phyloP scores from a whole-genome alignment of 805 yeast species.

The Millerago galiae region DNA sequence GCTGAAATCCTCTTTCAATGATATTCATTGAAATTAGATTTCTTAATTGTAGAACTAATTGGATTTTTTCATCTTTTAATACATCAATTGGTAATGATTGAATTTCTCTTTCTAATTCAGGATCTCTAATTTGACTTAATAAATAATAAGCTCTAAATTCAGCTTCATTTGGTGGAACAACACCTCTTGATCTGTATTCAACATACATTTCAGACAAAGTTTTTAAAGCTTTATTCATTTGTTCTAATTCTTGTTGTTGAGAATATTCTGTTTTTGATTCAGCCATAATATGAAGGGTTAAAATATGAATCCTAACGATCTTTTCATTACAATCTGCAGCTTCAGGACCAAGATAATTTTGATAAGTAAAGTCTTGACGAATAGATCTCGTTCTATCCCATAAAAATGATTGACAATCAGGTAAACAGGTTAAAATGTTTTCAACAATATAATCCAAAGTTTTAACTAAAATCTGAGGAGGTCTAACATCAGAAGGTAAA shows the following conservation, averaged over 20 bases:
- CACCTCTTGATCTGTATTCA: conserved; percentile 67
- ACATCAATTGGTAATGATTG: conserved; percentile 60
- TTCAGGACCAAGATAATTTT: conserved; percentile 88
- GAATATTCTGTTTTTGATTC: conserved; percentile 67
- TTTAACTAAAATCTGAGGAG: conserved; percentile 65
- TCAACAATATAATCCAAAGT: conserved; percentile 71
- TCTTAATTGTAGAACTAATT: conserved; percentile 66
- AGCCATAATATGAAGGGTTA: conserved; percentile 82
- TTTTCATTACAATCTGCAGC: conserved; percentile 89
- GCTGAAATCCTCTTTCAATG: conserved; percentile 45
- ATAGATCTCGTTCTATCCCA: conserved; percentile 98
- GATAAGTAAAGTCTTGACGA: conserved; percentile 94
- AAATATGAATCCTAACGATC: conserved; percentile 81
- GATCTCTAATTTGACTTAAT: conserved; percentile 72
- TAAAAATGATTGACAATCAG: conserved; percentile 80
- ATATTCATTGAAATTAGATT: conserved; percentile 54
- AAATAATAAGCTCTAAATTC: conserved; percentile 89
- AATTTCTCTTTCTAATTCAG: conserved; percentile 72
- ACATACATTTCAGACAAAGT: conserved; percentile 82
- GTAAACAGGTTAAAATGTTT: conserved; percentile 56
- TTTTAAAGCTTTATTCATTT: conserved; percentile 84
- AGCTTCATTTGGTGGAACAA: conserved; percentile 74
- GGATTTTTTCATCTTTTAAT: conserved; percentile 49
- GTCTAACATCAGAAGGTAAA: conserved; percentile 93
- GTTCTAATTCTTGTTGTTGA: conserved; percentile 93